phyloP scores from a whole-genome alignment of 2,329 filamentous ascomycete genomes.

The Phoma herbarum region DNA sequence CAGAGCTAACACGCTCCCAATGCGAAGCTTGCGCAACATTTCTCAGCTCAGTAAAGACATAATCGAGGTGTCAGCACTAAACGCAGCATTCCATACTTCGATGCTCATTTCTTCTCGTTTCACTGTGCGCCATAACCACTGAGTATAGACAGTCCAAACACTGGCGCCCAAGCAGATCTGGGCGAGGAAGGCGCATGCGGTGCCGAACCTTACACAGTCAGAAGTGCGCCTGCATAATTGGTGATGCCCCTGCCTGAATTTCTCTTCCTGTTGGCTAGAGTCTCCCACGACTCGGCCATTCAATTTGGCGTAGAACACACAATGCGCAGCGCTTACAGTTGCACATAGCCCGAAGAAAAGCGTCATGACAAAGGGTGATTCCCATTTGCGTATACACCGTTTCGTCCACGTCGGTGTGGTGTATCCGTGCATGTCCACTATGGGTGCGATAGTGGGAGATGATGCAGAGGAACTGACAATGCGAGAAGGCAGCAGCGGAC shows the following conservation, averaged over 20 bases:
- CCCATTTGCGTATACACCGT: conserved; percentile 20
- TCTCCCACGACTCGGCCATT: conserved; percentile 21
- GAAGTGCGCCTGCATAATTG: background rate
- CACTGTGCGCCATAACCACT: conserved; percentile 30
- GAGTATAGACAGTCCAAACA: conserved; percentile 25
- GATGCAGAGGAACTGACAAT: background rate
- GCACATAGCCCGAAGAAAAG: conserved; percentile 23
- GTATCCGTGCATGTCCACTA: background rate
- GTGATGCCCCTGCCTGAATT: conserved; percentile 15
- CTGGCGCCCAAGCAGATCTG: conserved; percentile 23
- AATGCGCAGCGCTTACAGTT: conserved; percentile 26
- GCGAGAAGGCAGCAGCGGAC: background rate
- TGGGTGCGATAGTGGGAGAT: background rate
- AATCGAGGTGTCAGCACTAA: background rate
- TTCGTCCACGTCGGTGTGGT: conserved; percentile 9
- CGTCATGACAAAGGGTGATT: conserved; percentile 21
- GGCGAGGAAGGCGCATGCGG: conserved; percentile 25
- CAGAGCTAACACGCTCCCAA: background rate
- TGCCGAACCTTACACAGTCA: conserved; percentile 20
- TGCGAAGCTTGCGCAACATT: background rate
- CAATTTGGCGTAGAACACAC: conserved; percentile 19
- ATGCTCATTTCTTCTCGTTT: conserved; percentile 25
- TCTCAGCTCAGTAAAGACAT: background rate
- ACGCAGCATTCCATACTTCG: conserved; percentile 10
- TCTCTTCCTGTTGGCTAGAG: conserved; percentile 22